A percentile compares a stretch with the other conserved stretches of the same genome.
phyloP scores from a whole-genome alignment of 768 basidiomycete genomes.

The Auricularia cornea region DNA sequence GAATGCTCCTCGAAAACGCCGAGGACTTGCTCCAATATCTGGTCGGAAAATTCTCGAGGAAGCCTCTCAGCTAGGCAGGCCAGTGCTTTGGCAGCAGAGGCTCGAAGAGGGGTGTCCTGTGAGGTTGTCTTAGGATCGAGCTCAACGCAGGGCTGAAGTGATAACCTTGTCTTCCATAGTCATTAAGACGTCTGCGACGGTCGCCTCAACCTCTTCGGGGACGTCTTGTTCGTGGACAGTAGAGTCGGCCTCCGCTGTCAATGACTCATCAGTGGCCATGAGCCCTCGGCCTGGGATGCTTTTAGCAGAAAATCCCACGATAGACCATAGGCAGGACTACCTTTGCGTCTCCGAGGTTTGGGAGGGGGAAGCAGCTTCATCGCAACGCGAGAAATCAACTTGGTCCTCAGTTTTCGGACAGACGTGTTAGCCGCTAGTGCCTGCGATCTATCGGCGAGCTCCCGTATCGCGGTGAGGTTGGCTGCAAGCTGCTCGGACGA shows the following conservation, averaged over 20 bases:
- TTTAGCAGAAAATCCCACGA: constrained; percentile 5
- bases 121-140: constrained; percentile 4
- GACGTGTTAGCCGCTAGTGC: constrained; percentile 47
- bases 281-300: constrained; percentile 16
- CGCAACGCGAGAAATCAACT: constrained; percentile 58
- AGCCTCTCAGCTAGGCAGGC: constrained; percentile 78
- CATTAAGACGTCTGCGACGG: constrained; percentile 64
- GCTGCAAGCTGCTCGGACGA: constrained; percentile 44
- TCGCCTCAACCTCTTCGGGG: constrained; percentile 68
- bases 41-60: constrained; percentile 61
- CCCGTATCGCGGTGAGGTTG: constrained; percentile 35
- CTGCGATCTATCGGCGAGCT: constrained; percentile 36
- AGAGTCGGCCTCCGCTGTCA: constrained; percentile 1
- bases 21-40: constrained; percentile 76
- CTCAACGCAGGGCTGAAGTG: constrained; percentile 4
- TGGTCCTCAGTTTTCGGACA: constrained; percentile 59
- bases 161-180: constrained; percentile 74
- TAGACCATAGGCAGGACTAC: no score
- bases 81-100: constrained; percentile 88
- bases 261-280: constrained; percentile 10
- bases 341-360: constrained; percentile 31
- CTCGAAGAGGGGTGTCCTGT: constrained; percentile 91
- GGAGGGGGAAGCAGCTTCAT: constrained; percentile 51
- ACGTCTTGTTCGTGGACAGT: constrained; percentile 43
- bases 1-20: constrained; percentile 72